Conservation (phyloP, 169 alveolate species). For the Cryptosporidium felis region DNA sequence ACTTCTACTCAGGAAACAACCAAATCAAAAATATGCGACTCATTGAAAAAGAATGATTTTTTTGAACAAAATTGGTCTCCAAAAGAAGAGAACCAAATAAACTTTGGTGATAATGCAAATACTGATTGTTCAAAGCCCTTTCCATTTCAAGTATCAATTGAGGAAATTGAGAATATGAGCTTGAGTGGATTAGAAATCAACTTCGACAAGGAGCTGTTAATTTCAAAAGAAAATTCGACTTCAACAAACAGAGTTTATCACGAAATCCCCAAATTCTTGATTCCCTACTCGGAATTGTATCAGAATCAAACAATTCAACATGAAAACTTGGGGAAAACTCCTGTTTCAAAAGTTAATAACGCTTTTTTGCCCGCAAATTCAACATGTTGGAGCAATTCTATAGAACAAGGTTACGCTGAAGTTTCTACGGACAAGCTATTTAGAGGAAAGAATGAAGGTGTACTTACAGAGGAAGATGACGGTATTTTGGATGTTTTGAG, state of each 20-base stretch:
- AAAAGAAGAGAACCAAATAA: not conserved
- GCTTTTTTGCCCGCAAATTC: not conserved
- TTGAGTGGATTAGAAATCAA: conserved; percentile 58
- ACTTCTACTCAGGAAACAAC: conserved; percentile 11
- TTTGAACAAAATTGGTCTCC: conserved; percentile 11
- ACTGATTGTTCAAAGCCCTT: not conserved
- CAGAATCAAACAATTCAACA: conserved; percentile 2
- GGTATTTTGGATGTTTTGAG: conserved; percentile 42
- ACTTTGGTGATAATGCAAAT: not conserved
- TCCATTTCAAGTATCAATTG: not conserved
- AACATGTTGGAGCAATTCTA: conserved; percentile 26
- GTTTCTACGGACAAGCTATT: not conserved
- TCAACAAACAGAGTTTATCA: not conserved
- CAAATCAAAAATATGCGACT: conserved; percentile 22
- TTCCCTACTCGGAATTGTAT: conserved; percentile 39
- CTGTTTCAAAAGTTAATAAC: not conserved
- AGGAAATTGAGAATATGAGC: not conserved
- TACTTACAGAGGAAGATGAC: conserved; percentile 50
- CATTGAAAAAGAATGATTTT: not conserved
- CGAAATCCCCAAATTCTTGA: conserved; percentile 43
- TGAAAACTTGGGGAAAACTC: not conserved
- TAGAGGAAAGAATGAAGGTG: not conserved
- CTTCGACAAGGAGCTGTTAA: not conserved
- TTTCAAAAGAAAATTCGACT: not conserved
- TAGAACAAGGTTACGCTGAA: conserved; percentile 10